Conservation (phyloP, 31 red algal species). For the Asparagopsis taxiformis region DNA sequence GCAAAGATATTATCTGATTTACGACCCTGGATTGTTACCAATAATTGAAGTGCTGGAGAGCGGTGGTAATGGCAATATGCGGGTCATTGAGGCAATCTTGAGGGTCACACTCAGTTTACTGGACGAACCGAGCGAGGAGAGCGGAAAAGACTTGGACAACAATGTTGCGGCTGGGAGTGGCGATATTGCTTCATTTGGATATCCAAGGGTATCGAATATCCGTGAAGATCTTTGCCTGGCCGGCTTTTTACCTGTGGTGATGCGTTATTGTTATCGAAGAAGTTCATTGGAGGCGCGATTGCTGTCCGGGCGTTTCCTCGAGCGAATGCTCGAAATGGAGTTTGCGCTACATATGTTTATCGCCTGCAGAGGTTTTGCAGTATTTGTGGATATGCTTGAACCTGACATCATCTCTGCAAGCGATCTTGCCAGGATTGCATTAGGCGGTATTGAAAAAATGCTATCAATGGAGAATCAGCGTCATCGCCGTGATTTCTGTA, state of each 20-base stretch:
- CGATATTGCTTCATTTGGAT: constrained; percentile 41
- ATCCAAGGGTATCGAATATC: constrained; percentile 65
- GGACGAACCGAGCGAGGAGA: constrained; percentile 22
- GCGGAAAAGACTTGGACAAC: constrained; percentile 5
- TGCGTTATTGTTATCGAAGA: constrained; percentile 52
- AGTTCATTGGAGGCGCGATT: constrained; percentile 40
- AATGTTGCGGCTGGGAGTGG: constrained; percentile 5
- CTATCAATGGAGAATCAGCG: constrained; percentile 86
- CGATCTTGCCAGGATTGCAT: constrained; percentile 54
- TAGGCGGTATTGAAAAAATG: constrained; percentile 69
- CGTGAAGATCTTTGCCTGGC: constrained; percentile 78
- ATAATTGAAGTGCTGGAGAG: constrained; percentile 78
- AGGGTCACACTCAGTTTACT: constrained; percentile 56
- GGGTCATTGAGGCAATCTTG: constrained; percentile 56
- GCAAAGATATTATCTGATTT: constrained; percentile 71
- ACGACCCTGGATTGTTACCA: constrained; percentile 73
- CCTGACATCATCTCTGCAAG: constrained; percentile 45
- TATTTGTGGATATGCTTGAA: constrained; percentile 82
- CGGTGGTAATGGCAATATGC: constrained; percentile 35
- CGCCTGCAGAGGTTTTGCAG: constrained; percentile 77
- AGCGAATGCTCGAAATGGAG: constrained; percentile 62
- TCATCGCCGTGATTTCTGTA: constrained; percentile 82
- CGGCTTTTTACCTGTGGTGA: constrained; percentile 77
- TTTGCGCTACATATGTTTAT: constrained; percentile 72
- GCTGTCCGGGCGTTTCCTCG: constrained; percentile 62